Percentiles rank a stretch among this genome's conserved stretches.
These are phyloP conservation scores for Fraxinus ornus DNA, from an alignment of 305 asterid genomes.

Conservation along the genomic window DNA sequence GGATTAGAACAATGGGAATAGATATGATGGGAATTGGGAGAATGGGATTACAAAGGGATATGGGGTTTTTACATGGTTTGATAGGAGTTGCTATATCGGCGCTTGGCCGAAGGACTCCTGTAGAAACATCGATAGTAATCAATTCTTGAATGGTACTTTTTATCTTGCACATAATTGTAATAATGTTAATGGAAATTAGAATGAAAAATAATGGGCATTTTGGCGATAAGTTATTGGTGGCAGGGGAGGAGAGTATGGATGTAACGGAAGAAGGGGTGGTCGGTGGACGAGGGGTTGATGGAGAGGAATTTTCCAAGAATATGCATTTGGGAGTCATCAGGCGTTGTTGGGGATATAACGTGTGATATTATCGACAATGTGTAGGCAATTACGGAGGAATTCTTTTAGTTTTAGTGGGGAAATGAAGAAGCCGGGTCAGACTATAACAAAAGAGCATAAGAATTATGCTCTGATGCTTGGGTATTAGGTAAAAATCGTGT, in stretches of 20 bases:
- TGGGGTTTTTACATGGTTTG: conserved; percentile 86
- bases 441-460: conserved; percentile 85
- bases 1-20: conserved; percentile 63
- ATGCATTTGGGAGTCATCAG: conserved; percentile 96
- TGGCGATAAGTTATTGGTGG: conserved; percentile 42
- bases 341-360: conserved; percentile 90
- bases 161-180: background rate
- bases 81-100: conserved; percentile 63
- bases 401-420: conserved; percentile 64
- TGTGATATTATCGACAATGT: conserved; percentile 82
- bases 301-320: conserved; percentile 73
- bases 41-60: conserved; percentile 69
- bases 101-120: conserved; percentile 33
- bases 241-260: conserved; percentile 40
- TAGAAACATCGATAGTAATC: conserved; percentile 16
- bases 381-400: conserved; percentile 72
- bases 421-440: conserved; percentile 79
- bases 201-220: conserved; percentile 43
- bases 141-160: conserved; percentile 16
- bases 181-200: conserved; percentile 15
- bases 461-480: conserved; percentile 90
- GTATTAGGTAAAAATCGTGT: conserved; percentile 56
- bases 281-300: conserved; percentile 43
- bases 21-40: conserved; percentile 80
- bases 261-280: conserved; percentile 44